Conservation (phyloP, 2,329 filamentous ascomycete species). For the Rhexocercosporidium sp. region DNA sequence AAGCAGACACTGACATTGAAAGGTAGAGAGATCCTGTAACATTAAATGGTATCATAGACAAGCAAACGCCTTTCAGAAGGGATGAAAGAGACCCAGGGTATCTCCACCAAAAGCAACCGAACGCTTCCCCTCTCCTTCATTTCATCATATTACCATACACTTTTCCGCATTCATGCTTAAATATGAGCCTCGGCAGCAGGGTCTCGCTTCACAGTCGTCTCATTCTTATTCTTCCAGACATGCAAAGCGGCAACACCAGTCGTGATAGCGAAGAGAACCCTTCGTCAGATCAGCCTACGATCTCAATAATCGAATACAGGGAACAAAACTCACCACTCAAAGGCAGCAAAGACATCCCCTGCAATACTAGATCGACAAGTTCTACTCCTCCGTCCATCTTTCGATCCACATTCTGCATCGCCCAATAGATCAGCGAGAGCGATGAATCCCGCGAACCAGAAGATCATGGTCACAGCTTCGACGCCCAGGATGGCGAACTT, state of each 20-base stretch:
- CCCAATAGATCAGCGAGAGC: slow-evolving; percentile 72
- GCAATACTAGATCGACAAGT: slow-evolving; percentile 41
- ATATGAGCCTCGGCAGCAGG: slow-evolving; percentile 29
- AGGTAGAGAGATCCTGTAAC: background rate
- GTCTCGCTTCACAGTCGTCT: slow-evolving; percentile 25
- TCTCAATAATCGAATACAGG: background rate
- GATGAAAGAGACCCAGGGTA: slow-evolving; percentile 12
- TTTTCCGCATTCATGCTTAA: background rate
- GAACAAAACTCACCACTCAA: slow-evolving; percentile 49
- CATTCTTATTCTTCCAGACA: slow-evolving; percentile 46
- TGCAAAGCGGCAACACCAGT: slow-evolving; percentile 54
- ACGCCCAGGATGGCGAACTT: slow-evolving; percentile 68
- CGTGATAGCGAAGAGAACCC: slow-evolving; percentile 57
- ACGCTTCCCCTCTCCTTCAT: background rate
- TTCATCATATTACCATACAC: background rate
- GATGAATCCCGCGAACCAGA: slow-evolving; percentile 89
- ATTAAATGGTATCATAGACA: slow-evolving; percentile 9
- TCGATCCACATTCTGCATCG: slow-evolving; percentile 57
- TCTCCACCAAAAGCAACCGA: slow-evolving; percentile 5
- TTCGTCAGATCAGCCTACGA: slow-evolving; percentile 35
- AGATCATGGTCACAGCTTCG: slow-evolving; percentile 77
- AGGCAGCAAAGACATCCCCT: slow-evolving; percentile 52
- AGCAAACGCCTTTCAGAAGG: background rate
- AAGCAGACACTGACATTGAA: no score
- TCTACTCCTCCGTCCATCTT: slow-evolving; percentile 29